Evolutionary conservation across 345 rosid genomes (phyloP).

Genomic region (Citrus sp.): DNA sequence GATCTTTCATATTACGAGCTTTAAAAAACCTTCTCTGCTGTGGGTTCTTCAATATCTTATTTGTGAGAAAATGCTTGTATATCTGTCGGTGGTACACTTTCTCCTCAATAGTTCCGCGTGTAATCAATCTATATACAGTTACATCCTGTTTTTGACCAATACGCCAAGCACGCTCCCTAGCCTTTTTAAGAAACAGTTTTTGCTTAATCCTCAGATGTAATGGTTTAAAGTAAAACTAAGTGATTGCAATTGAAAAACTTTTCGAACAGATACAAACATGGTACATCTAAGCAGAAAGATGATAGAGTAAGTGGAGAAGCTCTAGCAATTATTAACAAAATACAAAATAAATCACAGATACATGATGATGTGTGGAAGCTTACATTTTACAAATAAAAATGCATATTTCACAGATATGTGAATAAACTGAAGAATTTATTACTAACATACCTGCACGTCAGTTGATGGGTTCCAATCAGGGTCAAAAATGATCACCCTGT

Average conservation of each 20-base stretch:
- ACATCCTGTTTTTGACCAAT: conserved; percentile 95
- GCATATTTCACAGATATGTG: conserved; percentile 2
- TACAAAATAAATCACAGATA: background rate
- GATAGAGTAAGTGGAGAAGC: background rate
- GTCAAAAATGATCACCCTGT: conserved; percentile 95
- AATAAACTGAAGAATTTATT: background rate
- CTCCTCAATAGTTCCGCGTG: conserved; percentile 94
- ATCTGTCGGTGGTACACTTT: conserved; percentile 96
- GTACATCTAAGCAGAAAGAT: background rate
- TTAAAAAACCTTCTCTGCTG: conserved; percentile 90
- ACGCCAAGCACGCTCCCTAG: conserved; percentile 99
- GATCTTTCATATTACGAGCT: conserved; percentile 98
- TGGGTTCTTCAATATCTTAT: conserved; percentile 92
- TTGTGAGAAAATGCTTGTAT: conserved; percentile 93
- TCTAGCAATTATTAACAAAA: background rate
- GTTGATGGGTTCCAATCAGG: conserved; percentile 99
- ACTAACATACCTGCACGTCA: conserved; percentile 77
- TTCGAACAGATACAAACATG: background rate
- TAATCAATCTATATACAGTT: conserved; percentile 86
- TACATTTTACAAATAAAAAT: background rate
- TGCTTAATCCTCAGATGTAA: conserved; percentile 3
- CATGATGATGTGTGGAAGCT: background rate
- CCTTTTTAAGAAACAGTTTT: conserved; percentile 42
- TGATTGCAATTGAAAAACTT: too few species aligned
- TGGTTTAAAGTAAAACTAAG: background rate